phyloP scores from a whole-genome alignment of 371 early-diverging fungal species.

The Mortierella sp. region DNA sequence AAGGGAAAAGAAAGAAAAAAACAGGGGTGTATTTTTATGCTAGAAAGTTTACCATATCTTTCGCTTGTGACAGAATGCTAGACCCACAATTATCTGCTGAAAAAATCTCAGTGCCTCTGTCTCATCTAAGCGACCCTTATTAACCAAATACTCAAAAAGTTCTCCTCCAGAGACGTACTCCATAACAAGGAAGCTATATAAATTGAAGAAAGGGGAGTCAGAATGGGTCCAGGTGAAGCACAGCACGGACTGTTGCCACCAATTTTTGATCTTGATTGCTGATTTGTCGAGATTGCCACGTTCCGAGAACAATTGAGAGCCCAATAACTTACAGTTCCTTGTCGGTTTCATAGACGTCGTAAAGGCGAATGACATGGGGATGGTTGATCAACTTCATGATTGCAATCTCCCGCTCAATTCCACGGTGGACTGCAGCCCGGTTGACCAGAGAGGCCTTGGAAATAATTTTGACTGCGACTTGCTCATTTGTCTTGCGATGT shows the following conservation, averaged over 20 bases:
- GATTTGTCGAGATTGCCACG: constrained; percentile 11
- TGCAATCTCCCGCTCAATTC: constrained; percentile 94
- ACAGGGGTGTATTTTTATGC: not conserved
- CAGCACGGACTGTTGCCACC: constrained; percentile 5
- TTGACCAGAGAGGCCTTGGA: constrained; percentile 73
- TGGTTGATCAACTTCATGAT: constrained; percentile 95
- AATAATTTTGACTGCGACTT: constrained; percentile 94
- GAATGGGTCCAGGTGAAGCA: not conserved
- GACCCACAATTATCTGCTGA: constrained; percentile 94
- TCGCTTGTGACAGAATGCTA: constrained; percentile 95
- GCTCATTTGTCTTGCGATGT: constrained; percentile 79
- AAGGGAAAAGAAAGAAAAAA: not conserved
- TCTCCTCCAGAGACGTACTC: constrained; percentile 98
- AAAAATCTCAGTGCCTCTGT: constrained; percentile 92
- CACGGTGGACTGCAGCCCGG: constrained; percentile 75
- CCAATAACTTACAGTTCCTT: constrained; percentile 77
- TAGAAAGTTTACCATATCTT: constrained; percentile 79
- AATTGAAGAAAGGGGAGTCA: not conserved
- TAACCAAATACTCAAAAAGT: constrained; percentile 94
- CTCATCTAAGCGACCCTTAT: constrained; percentile 90
- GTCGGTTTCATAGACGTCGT: constrained; percentile 90
- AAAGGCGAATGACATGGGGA: constrained; percentile 89
- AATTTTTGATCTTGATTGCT: not conserved
- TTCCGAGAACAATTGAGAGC: not conserved
- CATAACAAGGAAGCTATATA: constrained; percentile 88